These are phyloP conservation scores for Orbilia oligospora DNA, from an alignment of 2,329 filamentous ascomycete genomes.

Conservation along the genomic window DNA sequence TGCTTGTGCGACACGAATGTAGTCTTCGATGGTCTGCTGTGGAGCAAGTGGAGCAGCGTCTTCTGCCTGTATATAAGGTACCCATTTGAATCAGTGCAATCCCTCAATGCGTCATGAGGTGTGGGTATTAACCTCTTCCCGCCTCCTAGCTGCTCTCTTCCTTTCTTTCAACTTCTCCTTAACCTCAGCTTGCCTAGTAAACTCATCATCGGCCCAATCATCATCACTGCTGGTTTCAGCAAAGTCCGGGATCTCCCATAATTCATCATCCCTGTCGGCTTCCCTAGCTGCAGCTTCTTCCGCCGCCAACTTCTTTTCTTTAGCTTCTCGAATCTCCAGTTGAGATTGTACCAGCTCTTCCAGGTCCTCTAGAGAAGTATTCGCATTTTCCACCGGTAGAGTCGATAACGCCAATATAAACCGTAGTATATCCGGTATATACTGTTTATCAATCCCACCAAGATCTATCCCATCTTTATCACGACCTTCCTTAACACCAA, in stretches of 20 bases:
- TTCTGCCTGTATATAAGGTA: constrained; percentile 32
- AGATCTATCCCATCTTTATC: constrained; percentile 62
- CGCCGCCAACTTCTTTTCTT: constrained; percentile 75
- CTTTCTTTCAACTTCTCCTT: constrained; percentile 44
- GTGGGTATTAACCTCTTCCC: constrained; percentile 26
- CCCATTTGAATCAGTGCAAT: not conserved
- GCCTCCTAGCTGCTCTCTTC: constrained; percentile 62
- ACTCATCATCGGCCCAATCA: constrained; percentile 62
- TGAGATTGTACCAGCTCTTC: constrained; percentile 70
- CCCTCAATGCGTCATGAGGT: not conserved
- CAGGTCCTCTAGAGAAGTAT: constrained; percentile 73
- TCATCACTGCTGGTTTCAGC: constrained; percentile 66
- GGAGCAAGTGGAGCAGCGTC: not conserved
- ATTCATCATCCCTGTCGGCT: constrained; percentile 70
- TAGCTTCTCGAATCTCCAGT: constrained; percentile 66
- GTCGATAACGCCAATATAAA: constrained; percentile 86
- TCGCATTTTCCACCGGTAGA: constrained; percentile 79
- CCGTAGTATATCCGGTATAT: constrained; percentile 81
- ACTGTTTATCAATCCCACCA: constrained; percentile 13
- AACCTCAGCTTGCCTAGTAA: constrained; percentile 64
- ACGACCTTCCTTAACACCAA: constrained; percentile 64
- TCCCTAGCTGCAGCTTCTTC: constrained; percentile 83
- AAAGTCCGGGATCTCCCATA: constrained; percentile 81
- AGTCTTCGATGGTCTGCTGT: constrained; percentile 37
- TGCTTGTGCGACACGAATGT: constrained; percentile 44